Base-by-base conservation (phyloP, 1,284 basidiomycete genomes). In the Moniliella sp. region DNA sequence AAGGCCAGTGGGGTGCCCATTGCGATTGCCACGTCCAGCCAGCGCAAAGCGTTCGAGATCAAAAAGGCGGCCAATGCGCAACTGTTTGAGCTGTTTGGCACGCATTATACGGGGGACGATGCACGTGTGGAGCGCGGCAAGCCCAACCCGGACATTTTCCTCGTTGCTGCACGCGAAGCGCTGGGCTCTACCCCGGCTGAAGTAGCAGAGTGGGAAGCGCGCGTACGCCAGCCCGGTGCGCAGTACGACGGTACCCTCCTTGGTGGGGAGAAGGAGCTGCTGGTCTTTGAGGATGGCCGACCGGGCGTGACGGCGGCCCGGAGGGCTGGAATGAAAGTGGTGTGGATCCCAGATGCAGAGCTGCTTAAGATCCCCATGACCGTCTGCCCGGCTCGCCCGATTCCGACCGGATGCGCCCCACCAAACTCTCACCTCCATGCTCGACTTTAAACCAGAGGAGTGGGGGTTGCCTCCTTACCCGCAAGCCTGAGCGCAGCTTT, bases 221-320 rank as follows among this genome's bases (percentile, higher is more conserved):
- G 28, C 10, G 23, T 51, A 9, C 37, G 54, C 7, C 31, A 41
- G 15, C 43, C 45, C 17, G 55, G 55, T 5, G 36, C 37, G 3
- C 37, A 54, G 11, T 37, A 46, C 12, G 56, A 54, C 28, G 36
- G 34, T 8, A 23, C 17, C 5, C 21, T 48, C 5, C 38, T 35
- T 14, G 51, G 57, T 1, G 36, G 36, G 7, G 57, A 60, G 28
- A 36, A 36, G 16, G 40, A 51, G 11, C 38, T 61, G 13, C 32
- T 61, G n/a, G 59, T 61, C 2, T 60, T 61, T 30, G 59, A 61
- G 27, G 59, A 61, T 37, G 59, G 46, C 10, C 16, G 34, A 35
- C 50, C 50, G 1, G 54, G 56, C 12, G 56, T 59, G 0, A 38
- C 48, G 31, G 56, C 56, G 16, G 56, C 46, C 5, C 42, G 46